A percentile compares a stretch with the other conserved stretches of the same genome.
Conservation (phyloP, 495 filamentous ascomycete genomes). For the Astrothelium macrocarpum region DNA sequence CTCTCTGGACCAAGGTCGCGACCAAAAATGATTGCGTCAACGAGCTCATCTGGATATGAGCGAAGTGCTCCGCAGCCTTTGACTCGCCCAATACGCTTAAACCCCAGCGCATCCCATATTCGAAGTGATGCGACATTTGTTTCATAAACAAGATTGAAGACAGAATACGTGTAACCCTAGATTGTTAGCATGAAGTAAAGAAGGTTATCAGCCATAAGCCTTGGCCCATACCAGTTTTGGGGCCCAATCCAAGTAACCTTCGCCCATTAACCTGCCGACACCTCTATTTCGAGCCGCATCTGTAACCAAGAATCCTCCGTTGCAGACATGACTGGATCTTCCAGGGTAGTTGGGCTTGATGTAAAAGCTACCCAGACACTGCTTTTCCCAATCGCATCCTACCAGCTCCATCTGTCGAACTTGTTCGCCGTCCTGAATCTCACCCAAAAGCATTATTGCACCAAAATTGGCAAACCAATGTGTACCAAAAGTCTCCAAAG, state of each 20-base stretch:
- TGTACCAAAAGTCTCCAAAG: constrained; percentile 62
- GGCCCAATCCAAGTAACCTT: constrained; percentile 90
- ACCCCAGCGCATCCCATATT: constrained; percentile 96
- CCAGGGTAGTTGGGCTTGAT: constrained; percentile 97
- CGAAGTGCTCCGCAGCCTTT: constrained; percentile 79
- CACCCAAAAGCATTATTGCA: constrained; percentile 85
- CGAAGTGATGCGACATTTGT: constrained; percentile 90
- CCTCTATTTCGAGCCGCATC: constrained; percentile 81
- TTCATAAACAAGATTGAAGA: constrained; percentile 98
- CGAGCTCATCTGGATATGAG: constrained; percentile 65
- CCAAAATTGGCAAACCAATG: constrained; percentile 97
- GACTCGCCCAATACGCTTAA: constrained; percentile 90
- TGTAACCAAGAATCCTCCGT: constrained; percentile 89
- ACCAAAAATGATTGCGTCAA: constrained; percentile 96
- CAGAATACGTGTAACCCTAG: constrained; percentile 84
- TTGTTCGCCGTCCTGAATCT: constrained; percentile 58
- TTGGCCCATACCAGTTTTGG: constrained; percentile 58
- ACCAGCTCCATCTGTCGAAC: constrained; percentile 42
- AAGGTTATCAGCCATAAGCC: constrained; percentile 1
- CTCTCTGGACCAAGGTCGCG: constrained; percentile 68
- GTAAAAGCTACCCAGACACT: constrained; percentile 90
- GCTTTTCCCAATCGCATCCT: constrained; percentile 67
- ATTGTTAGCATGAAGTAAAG: not conserved
- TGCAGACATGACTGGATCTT: constrained; percentile 91
- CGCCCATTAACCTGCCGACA: constrained; percentile 87